A percentile compares a stretch with the other conserved stretches of the same genome.
Evolutionary conservation across 2,329 filamentous ascomycete genomes (phyloP).

Genomic region (Zalaria obscura): DNA sequence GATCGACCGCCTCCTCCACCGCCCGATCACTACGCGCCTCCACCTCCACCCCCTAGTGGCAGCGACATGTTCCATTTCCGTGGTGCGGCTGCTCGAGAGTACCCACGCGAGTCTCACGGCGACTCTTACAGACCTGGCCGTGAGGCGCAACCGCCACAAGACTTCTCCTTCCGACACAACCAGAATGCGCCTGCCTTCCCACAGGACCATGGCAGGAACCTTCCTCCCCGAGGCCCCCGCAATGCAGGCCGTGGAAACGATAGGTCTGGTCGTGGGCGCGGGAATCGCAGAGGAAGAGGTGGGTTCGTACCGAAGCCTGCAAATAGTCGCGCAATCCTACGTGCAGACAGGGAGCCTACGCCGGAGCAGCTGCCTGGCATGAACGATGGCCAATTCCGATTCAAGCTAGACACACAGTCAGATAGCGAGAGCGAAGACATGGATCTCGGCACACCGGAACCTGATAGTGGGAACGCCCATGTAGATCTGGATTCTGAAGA

Average conservation of each 20-base stretch:
- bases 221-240: constrained; percentile 1
- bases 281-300: background rate
- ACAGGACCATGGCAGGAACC: too few relatives aligned
- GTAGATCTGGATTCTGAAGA: constrained; percentile 7
- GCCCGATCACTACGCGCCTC: constrained; percentile 1
- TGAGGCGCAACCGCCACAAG: background rate
- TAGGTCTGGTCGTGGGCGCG: background rate
- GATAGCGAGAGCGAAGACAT: constrained; percentile 21
- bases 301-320: constrained; percentile 17
- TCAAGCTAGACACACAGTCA: constrained; percentile 27
- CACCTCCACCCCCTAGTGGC: constrained; percentile 1
- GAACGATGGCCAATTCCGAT: constrained; percentile 23
- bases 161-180: constrained; percentile 3
- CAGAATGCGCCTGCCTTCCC: constrained; percentile 4
- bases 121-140: constrained; percentile 3
- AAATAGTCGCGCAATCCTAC: constrained; percentile 30
- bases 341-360: constrained; percentile 22
- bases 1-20: constrained; percentile 4
- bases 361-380: constrained; percentile 32
- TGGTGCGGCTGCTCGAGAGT: background rate
- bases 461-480: constrained; percentile 7
- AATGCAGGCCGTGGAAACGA: constrained; percentile 1
- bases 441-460: constrained; percentile 12
- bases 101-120: background rate
- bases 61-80: constrained; percentile 7